Percentiles rank a stretch among this genome's conserved stretches.
These are phyloP conservation scores for Pouteria campechiana DNA, from an alignment of 179 eudicot species.

Conservation along the genomic window DNA sequence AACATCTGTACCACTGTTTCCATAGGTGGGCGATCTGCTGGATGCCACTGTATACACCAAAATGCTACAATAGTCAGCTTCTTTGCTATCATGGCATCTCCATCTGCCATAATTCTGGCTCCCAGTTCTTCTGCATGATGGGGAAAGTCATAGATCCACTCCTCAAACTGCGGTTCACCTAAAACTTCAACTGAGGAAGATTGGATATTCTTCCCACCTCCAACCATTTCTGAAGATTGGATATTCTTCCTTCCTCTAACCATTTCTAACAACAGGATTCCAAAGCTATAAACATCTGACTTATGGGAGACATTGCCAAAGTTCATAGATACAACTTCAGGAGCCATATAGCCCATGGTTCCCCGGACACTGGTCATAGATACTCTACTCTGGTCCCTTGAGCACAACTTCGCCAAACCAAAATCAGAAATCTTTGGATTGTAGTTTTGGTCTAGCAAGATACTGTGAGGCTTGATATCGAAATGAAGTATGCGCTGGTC, in stretches of 20 bases:
- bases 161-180: not conserved
- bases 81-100: constrained; percentile 1
- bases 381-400: not conserved
- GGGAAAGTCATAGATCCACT: constrained; percentile 3
- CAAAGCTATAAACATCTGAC: constrained; percentile 10
- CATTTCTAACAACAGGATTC: constrained; percentile 11
- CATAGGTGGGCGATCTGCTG: constrained; percentile 1
- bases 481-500: constrained; percentile 2
- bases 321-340: constrained; percentile 3
- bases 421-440: constrained; percentile 4
- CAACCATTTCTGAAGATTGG: not conserved
- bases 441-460: constrained; percentile 7
- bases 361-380: not conserved
- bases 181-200: not conserved
- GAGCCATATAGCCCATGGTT: constrained; percentile 6
- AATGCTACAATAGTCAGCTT: constrained; percentile 5
- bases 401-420: constrained; percentile 2
- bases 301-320: constrained; percentile 3
- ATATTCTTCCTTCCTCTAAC: not conserved
- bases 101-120: not conserved
- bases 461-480: constrained; percentile 5
- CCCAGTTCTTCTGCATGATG: constrained; percentile 2
- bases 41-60: constrained; percentile 8
- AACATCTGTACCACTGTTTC: not conserved
- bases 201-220: constrained; percentile 1